phyloP scores from a whole-genome alignment of 257 asterid genomes.

The Nicotiana undulata region DNA sequence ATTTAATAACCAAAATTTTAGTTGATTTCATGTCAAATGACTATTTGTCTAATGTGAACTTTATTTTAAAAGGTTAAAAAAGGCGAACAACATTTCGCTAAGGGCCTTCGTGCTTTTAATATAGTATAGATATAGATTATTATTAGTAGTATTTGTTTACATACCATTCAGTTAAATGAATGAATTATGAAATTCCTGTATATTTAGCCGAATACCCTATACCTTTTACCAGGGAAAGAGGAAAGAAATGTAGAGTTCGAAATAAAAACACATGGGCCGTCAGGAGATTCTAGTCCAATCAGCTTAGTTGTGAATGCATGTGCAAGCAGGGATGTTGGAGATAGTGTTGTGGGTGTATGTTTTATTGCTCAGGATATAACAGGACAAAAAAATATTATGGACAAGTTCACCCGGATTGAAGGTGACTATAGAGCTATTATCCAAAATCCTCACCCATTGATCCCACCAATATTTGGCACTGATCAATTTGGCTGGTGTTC shows the following conservation, averaged over 20 bases:
- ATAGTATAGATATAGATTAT: not conserved
- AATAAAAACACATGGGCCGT: conserved; percentile 60
- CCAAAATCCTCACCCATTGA: conserved; percentile 84
- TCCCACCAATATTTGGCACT: conserved; percentile 89
- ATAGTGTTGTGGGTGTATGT: conserved; percentile 85
- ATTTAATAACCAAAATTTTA: no score
- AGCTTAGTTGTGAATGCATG: conserved; percentile 86
- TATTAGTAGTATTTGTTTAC: not conserved
- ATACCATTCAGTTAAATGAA: not conserved
- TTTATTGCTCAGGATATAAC: conserved; percentile 92
- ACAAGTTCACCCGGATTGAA: conserved; percentile 88
- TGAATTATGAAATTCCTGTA: not conserved
- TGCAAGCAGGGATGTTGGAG: conserved; percentile 81
- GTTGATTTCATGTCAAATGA: no score
- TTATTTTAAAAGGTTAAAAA: no score
- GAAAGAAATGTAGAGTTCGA: conserved; percentile 76
- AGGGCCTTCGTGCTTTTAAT: no score
- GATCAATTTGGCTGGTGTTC: conserved; percentile 97
- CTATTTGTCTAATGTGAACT: no score
- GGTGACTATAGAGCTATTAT: conserved; percentile 84
- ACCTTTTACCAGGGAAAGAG: conserved; percentile 58
- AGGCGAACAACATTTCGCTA: no score
- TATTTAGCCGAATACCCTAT: not conserved
- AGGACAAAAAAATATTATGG: conserved; percentile 75
- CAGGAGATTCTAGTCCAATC: conserved; percentile 57